Evolutionary conservation across 2,329 filamentous ascomycete genomes (phyloP).

Genomic region (Penicillium vulpinum): DNA sequence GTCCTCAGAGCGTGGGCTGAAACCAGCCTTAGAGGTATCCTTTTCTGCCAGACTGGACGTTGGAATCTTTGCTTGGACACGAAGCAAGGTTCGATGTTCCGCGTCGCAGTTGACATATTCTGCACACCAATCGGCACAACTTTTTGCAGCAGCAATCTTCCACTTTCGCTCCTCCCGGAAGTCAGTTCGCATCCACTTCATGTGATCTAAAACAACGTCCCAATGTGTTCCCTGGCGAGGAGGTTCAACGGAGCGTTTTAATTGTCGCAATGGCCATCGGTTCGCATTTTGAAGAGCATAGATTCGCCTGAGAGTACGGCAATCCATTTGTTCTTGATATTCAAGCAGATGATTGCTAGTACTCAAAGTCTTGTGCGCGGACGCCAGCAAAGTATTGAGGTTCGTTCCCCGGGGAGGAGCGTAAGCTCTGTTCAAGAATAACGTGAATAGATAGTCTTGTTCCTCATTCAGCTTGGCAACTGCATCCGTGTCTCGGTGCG

Average conservation of each 20-base stretch:
- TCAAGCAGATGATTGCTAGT: constrained; percentile 82
- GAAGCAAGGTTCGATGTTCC: constrained; percentile 66
- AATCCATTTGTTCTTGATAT: constrained; percentile 82
- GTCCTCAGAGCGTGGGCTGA: constrained; percentile 37
- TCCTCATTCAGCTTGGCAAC: constrained; percentile 47
- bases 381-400: constrained; percentile 71
- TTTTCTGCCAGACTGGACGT: constrained; percentile 27
- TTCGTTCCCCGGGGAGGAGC: constrained; percentile 55
- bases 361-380: constrained; percentile 85
- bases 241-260: constrained; percentile 81
- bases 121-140: constrained; percentile 77
- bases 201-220: constrained; percentile 84
- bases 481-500: constrained; percentile 49
- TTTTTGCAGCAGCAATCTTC: constrained; percentile 80
- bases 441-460: constrained; percentile 62
- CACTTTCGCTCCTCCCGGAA: constrained; percentile 92
- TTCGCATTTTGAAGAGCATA: constrained; percentile 89
- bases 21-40: constrained; percentile 28
- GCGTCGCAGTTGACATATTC: constrained; percentile 70
- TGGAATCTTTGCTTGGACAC: constrained; percentile 56
- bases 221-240: constrained; percentile 73
- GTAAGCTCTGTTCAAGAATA: constrained; percentile 62
- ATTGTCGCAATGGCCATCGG: constrained; percentile 88
- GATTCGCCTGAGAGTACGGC: constrained; percentile 79
- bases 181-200: constrained; percentile 98